These are phyloP conservation scores for Sisymbrium altissimum DNA, from an alignment of 345 rosid genomes.

Conservation along the genomic window DNA sequence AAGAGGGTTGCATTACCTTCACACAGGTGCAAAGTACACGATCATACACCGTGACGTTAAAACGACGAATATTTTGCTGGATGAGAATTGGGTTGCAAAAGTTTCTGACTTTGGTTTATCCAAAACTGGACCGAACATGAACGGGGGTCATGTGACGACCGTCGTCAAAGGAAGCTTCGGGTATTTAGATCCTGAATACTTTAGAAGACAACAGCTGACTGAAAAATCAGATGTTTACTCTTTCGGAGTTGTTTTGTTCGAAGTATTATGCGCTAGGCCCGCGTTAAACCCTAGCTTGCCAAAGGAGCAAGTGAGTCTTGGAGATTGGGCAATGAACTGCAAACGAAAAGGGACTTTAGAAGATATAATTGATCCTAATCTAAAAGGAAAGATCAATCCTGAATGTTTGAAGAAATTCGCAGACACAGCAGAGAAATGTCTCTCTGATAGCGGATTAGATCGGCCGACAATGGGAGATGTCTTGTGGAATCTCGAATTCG, in stretches of 20 bases:
- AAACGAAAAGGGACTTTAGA: constrained; percentile 48
- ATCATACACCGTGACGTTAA: constrained; percentile 95
- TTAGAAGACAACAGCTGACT: constrained; percentile 71
- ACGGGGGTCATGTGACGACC: constrained; percentile 79
- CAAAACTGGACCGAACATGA: constrained; percentile 76
- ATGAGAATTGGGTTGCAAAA: constrained; percentile 85
- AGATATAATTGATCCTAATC: constrained; percentile 60
- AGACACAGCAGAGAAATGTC: constrained; percentile 66
- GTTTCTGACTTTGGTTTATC: constrained; percentile 88
- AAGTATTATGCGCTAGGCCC: constrained; percentile 68
- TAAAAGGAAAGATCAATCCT: constrained; percentile 45
- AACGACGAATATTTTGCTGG: constrained; percentile 84
- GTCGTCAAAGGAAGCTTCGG: constrained; percentile 93
- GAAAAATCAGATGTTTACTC: constrained; percentile 91
- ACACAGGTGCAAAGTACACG: constrained; percentile 86
- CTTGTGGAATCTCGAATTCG: constrained; percentile 71
- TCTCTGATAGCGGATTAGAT: constrained; percentile 54
- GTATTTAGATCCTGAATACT: constrained; percentile 85
- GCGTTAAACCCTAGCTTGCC: constrained; percentile 68
- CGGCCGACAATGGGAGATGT: constrained; percentile 90
- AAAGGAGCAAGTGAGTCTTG: constrained; percentile 80
- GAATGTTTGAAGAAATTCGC: constrained; percentile 65
- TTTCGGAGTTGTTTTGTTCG: constrained; percentile 85
- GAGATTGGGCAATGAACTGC: constrained; percentile 75
- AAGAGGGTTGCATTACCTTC: constrained; percentile 86